Conservation (phyloP, 441 rosid genomes). For the Erodium trifolium region DNA sequence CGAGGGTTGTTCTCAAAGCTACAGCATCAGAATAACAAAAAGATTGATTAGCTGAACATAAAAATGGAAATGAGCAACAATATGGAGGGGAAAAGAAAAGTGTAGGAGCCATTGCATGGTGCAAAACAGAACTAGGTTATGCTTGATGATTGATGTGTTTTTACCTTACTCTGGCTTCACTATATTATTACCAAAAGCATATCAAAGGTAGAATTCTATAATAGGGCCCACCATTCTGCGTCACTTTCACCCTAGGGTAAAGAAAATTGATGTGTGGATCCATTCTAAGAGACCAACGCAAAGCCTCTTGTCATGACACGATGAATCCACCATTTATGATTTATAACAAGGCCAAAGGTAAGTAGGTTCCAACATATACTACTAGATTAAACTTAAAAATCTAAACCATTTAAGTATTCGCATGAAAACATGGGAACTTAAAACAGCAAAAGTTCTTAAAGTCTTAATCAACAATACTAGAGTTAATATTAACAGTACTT, state of each 20-base stretch:
- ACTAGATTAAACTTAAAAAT: not conserved
- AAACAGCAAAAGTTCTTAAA: not conserved
- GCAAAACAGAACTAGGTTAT: not conserved
- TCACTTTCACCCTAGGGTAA: not conserved
- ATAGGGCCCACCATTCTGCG: not conserved
- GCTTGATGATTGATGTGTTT: not conserved
- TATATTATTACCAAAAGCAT: not conserved
- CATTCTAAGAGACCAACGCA: too few species aligned
- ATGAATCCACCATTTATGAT: not conserved
- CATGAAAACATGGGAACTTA: not conserved
- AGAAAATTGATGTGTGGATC: not conserved
- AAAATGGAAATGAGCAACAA: not conserved
- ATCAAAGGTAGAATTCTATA: not conserved
- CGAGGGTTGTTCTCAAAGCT: conserved; percentile 90
- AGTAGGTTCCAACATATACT: not conserved
- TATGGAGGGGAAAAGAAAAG: not conserved
- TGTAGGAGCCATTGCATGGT: not conserved
- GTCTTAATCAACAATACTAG: not conserved
- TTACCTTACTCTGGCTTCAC: not conserved
- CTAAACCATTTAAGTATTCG: not conserved
- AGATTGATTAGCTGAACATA: not conserved
- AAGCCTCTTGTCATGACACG: too few species aligned
- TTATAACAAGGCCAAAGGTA: not conserved
- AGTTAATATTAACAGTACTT: too few species aligned
- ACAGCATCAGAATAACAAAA: conserved; percentile 13